Percentiles rank a stretch among this genome's conserved stretches.
These are phyloP conservation scores for Ascoidea tarda DNA, from an alignment of 805 yeast species.

Conservation along the genomic window DNA sequence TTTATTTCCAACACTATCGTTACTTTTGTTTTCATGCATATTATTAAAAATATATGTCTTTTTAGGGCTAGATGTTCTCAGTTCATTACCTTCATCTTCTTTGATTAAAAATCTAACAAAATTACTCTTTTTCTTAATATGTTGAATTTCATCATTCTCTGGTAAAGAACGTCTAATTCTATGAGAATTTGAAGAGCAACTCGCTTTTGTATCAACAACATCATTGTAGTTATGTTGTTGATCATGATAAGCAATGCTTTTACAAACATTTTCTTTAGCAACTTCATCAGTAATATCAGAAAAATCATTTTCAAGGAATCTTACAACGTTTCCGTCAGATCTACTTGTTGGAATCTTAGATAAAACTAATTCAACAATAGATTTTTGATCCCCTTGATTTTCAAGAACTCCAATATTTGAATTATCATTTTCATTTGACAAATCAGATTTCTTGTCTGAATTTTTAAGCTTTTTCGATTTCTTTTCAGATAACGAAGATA, in stretches of 20 bases:
- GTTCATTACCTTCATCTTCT: background rate
- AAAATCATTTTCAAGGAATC: background rate
- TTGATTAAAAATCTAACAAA: background rate
- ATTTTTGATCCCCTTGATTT: too few species aligned
- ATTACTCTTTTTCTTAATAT: background rate
- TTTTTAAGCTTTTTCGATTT: background rate
- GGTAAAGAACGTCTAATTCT: background rate
- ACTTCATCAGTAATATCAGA: background rate
- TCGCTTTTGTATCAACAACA: background rate
- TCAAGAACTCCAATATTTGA: background rate
- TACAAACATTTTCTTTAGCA: background rate
- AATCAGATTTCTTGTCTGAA: background rate
- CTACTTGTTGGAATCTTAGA: background rate
- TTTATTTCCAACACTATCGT: background rate
- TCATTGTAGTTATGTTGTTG: background rate
- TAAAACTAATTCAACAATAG: background rate
- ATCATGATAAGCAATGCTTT: background rate
- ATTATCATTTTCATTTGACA: background rate
- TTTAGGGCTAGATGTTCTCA: too few species aligned
- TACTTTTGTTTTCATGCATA: background rate
- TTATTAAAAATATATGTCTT: too few species aligned
- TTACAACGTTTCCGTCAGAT: background rate
- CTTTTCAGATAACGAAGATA: background rate
- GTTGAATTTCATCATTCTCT: background rate
- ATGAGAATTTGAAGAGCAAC: background rate